phyloP scores from a whole-genome alignment of 768 basidiomycete species.

The Astraeus odoratus region DNA sequence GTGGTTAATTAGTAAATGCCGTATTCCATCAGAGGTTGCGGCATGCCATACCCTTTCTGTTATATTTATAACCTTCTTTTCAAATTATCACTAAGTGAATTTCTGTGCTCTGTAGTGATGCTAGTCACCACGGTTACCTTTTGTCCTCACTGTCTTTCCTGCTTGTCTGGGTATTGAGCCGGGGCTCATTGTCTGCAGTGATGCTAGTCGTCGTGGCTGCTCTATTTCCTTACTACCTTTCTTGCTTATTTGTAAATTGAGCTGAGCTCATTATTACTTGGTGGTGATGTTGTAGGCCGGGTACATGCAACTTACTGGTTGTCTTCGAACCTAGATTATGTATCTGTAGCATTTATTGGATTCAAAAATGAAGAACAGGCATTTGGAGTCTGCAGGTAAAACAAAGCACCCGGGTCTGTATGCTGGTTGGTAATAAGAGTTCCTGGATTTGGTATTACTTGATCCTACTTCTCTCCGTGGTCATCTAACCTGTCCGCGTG shows the following conservation, averaged over 20 bases:
- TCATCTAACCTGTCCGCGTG: not conserved
- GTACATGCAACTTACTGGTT: conserved; percentile 1
- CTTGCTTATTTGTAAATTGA: conserved; percentile 2
- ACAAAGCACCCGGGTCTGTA: no score
- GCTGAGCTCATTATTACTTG: not conserved
- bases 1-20: conserved; percentile 4
- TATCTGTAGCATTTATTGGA: conserved; percentile 9
- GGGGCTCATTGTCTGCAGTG: not conserved
- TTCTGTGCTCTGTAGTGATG: conserved; percentile 1
- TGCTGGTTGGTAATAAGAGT: no score
- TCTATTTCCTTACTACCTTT: conserved; percentile 10
- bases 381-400: no score
- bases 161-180: conserved; percentile 1
- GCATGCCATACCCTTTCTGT: not conserved
- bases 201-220: conserved; percentile 16
- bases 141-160: conserved; percentile 10
- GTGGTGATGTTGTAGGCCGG: conserved; percentile 6
- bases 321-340: conserved; percentile 4
- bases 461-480: not conserved
- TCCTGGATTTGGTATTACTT: no score
- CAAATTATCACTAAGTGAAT: conserved; percentile 1
- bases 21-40: conserved; percentile 11
- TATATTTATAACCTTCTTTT: not conserved
- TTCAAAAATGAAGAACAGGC: no score
- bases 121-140: conserved; percentile 17